A percentile compares a stretch with the other conserved stretches of the same genome.
These are phyloP conservation scores for Tolypocladium guangdongense DNA, from an alignment of 2,329 filamentous ascomycete genomes.

Conservation along the genomic window DNA sequence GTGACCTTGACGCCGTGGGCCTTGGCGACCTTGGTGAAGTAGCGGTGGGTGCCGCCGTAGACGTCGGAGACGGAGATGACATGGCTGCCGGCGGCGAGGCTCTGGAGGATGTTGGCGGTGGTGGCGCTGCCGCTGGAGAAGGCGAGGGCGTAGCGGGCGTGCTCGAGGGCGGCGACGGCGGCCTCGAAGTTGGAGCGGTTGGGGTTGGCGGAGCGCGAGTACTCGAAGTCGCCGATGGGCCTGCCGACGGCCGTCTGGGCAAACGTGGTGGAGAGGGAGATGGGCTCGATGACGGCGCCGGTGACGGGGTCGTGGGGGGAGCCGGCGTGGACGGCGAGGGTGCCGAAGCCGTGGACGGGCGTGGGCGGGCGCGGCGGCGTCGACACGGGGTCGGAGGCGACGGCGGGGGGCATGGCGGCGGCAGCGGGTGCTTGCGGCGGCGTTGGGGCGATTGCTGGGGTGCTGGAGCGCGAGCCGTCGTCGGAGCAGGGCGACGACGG, in stretches of 20 bases:
- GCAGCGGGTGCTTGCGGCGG: not conserved
- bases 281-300: constrained; percentile 90
- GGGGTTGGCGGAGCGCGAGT: constrained; percentile 86
- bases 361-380: constrained; percentile 63
- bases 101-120: constrained; percentile 87
- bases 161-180: constrained; percentile 83
- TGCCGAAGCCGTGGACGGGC: constrained; percentile 75
- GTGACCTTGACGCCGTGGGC: constrained; percentile 91
- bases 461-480: not conserved
- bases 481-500: not conserved
- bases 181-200: constrained; percentile 92
- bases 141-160: constrained; percentile 83
- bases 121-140: constrained; percentile 92
- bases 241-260: constrained; percentile 82
- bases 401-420: constrained; percentile 16
- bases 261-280: constrained; percentile 93
- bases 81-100: constrained; percentile 80
- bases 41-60: constrained; percentile 94
- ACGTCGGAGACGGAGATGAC: constrained; percentile 95
- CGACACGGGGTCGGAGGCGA: constrained; percentile 44
- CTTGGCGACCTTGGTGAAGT: constrained; percentile 95
- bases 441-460: not conserved
- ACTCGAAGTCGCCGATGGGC: constrained; percentile 84
- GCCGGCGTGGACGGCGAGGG: constrained; percentile 88
- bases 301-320: constrained; percentile 82